Evolutionary conservation across 2,329 filamentous ascomycete genomes (phyloP).

Genomic region (Sphaerulina populicola): DNA sequence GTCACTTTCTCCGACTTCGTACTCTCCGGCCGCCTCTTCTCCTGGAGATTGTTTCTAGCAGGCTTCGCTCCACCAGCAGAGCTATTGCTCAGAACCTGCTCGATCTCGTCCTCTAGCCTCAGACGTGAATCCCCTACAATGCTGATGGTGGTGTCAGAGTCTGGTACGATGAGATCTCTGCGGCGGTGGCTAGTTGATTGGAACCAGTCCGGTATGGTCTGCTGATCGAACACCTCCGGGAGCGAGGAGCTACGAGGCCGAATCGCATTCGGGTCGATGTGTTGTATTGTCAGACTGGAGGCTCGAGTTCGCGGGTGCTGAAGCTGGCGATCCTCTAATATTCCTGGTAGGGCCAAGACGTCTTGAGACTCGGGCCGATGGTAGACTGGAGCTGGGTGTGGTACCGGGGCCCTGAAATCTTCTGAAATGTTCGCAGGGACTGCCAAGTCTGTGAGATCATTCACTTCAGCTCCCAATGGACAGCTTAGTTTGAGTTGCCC

Average conservation of each 20-base stretch:
- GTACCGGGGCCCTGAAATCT: constrained; percentile 5
- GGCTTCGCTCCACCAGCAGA: constrained; percentile 3
- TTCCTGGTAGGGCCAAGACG: not conserved
- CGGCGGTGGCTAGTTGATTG: constrained; percentile 6
- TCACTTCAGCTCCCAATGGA: constrained; percentile 8
- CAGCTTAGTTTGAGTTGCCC: constrained; percentile 9
- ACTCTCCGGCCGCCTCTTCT: constrained; percentile 3
- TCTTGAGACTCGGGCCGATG: not conserved
- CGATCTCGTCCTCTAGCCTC: constrained; percentile 13
- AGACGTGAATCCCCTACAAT: not conserved
- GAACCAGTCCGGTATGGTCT: constrained; percentile 8
- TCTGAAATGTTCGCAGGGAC: constrained; percentile 14
- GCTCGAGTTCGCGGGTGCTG: constrained; percentile 3
- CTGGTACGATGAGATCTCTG: constrained; percentile 7
- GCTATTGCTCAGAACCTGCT: constrained; percentile 2
- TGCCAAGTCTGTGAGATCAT: constrained; percentile 6
- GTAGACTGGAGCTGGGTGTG: not conserved
- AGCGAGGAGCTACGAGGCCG: constrained; percentile 5
- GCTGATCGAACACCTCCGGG: constrained; percentile 4
- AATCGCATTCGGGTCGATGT: not conserved
- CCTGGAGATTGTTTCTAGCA: constrained; percentile 12
- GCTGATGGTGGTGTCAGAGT: not conserved
- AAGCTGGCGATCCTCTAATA: not conserved
- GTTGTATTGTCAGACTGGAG: constrained; percentile 1
- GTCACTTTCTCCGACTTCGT: constrained; percentile 1